phyloP scores from a whole-genome alignment of 2,329 filamentous ascomycete species.

The Fusarium sp. region DNA sequence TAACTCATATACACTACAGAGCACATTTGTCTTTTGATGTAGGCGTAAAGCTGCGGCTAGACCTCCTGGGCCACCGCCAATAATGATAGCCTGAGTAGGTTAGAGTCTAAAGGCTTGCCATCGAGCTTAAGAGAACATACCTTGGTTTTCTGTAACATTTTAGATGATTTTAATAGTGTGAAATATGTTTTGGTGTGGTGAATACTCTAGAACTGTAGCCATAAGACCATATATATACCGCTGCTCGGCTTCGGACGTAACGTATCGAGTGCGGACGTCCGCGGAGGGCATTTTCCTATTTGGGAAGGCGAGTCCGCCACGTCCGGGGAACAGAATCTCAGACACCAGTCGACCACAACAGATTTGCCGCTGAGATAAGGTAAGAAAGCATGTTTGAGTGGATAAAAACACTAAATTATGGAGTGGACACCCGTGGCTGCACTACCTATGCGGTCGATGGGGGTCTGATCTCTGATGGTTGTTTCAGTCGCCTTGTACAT shows the following conservation, averaged over 20 bases:
- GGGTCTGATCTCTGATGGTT: too few species aligned
- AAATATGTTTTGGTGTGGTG: neutral
- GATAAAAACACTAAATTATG: too few species aligned
- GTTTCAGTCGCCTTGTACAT: too few species aligned
- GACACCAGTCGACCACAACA: too few species aligned
- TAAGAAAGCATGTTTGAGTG: too few species aligned
- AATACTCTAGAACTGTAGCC: too few species aligned
- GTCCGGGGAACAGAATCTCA: too few species aligned
- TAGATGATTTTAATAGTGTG: neutral
- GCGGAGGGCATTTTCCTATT: neutral
- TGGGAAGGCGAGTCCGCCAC: neutral
- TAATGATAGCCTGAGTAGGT: slow-evolving; percentile 7
- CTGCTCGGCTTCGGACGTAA: too few species aligned
- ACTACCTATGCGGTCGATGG: too few species aligned
- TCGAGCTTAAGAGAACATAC: neutral
- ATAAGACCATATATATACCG: too few species aligned
- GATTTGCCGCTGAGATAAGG: too few species aligned
- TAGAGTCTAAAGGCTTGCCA: neutral
- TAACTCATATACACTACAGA: neutral
- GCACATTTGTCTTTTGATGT: neutral
- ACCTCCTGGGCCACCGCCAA: slow-evolving; percentile 2
- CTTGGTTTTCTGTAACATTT: neutral
- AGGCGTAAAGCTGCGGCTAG: neutral
- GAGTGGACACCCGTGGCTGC: too few species aligned
- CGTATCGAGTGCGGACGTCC: neutral